These are phyloP conservation scores for Breviolum minutum DNA, from an alignment of 73 alveolate genomes.

Conservation along the genomic window DNA sequence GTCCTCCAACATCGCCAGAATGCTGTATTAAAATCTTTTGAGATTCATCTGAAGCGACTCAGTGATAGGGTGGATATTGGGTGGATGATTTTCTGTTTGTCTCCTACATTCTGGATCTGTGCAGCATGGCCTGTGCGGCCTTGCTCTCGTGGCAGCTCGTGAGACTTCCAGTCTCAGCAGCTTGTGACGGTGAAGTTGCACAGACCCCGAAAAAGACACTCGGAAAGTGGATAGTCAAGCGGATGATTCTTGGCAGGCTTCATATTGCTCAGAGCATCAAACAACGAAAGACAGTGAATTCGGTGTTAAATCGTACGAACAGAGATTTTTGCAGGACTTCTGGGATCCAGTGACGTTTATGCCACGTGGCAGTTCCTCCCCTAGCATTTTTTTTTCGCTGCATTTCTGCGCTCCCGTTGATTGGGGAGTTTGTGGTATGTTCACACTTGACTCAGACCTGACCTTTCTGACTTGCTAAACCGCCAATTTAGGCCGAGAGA, in stretches of 20 bases:
- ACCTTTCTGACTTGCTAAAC: neutral
- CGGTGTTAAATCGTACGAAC: neutral
- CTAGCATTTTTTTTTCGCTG: neutral
- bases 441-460: too few species aligned
- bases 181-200: conserved; percentile 32
- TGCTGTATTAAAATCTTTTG: too few species aligned
- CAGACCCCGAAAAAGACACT: neutral
- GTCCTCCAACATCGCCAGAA: too few species aligned
- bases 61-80: neutral
- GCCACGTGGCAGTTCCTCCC: conserved; percentile 63
- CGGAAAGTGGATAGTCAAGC: neutral
- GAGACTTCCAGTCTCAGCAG: neutral
- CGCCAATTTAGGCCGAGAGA: conserved; percentile 31
- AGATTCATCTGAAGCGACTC: too few species aligned
- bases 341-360: conserved; percentile 93
- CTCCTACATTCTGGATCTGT: too few species aligned
- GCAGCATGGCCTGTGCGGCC: conserved; percentile 52
- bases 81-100: neutral
- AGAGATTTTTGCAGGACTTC: conserved; percentile 16
- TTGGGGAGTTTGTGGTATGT: neutral
- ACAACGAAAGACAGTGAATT: too few species aligned
- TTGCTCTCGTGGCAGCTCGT: conserved; percentile 43
- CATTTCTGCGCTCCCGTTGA: neutral
- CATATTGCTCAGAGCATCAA: too few species aligned
- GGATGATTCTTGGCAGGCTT: too few species aligned